A percentile compares a stretch with the other conserved stretches of the same genome.
phyloP scores from a whole-genome alignment of 140 eudicot genomes.

The Erigeron philadelphicus region DNA sequence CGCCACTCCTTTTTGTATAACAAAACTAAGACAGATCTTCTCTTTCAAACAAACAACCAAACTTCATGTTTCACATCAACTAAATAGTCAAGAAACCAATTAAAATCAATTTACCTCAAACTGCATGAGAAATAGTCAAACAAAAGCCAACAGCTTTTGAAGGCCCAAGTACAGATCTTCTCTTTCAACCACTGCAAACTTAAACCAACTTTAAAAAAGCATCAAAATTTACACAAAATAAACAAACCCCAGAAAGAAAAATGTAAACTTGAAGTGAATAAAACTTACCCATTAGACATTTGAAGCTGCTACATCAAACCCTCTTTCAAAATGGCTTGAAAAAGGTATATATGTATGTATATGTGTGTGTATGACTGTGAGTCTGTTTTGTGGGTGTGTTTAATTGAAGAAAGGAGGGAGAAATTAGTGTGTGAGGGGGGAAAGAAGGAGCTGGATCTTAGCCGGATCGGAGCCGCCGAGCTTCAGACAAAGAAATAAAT shows the following conservation, averaged over 20 bases:
- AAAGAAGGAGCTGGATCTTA: no score
- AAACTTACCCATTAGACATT: conserved; percentile 10
- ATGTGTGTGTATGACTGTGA: conserved; percentile 8
- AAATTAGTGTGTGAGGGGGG: background rate
- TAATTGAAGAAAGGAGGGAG: conserved; percentile 30
- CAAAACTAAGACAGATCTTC: no score
- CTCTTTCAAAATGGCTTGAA: background rate
- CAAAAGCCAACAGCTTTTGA: background rate
- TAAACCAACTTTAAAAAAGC: conserved; percentile 16
- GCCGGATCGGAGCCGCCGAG: no score
- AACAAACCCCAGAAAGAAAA: conserved; percentile 5
- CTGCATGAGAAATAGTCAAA: conserved; percentile 31
- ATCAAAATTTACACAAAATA: conserved; percentile 4
- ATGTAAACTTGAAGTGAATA: background rate
- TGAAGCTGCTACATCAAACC: conserved; percentile 7
- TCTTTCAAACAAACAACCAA: background rate
- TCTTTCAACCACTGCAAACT: conserved; percentile 18
- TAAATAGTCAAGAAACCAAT: background rate
- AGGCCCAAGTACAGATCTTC: conserved; percentile 22
- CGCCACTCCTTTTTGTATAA: no score
- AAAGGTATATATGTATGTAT: background rate
- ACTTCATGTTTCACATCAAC: background rate
- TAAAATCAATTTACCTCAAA: conserved; percentile 25
- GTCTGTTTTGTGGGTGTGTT: background rate
- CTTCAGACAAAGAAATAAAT: no score